Percentiles rank a stretch among this genome's conserved stretches.
Conservation (phyloP, 768 basidiomycete species). For the Pluteus cervinus region DNA sequence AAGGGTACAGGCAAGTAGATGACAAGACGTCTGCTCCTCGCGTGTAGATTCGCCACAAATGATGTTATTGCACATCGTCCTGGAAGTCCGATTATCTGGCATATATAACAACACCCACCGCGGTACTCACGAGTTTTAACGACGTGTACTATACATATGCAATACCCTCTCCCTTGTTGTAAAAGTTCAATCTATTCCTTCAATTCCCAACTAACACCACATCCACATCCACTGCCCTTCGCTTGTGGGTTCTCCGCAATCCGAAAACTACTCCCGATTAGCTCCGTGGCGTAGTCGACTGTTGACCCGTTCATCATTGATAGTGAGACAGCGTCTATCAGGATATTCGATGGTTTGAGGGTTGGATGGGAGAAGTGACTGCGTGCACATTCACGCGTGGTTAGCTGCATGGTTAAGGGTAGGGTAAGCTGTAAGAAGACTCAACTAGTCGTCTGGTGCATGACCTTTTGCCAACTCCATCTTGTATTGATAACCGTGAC, state of each 20-base stretch:
- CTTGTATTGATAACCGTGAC: slow-evolving; percentile 97
- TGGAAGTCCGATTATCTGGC: too few species aligned
- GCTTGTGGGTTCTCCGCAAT: slow-evolving; percentile 85
- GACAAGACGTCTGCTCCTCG: too few species aligned
- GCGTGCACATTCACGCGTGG: slow-evolving; percentile 7
- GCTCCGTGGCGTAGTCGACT: slow-evolving; percentile 87
- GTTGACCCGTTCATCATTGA: slow-evolving; percentile 82
- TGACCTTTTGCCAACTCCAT: slow-evolving; percentile 67
- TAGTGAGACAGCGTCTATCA: slow-evolving; percentile 85
- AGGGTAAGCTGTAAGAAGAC: slow-evolving; percentile 20
- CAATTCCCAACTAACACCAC: slow-evolving; percentile 93
- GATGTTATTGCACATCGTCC: too few species aligned
- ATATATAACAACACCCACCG: too few species aligned
- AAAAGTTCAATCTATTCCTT: slow-evolving; percentile 32
- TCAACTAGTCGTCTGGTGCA: slow-evolving; percentile 80
- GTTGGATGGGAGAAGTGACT: slow-evolving; percentile 72
- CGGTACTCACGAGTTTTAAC: too few species aligned
- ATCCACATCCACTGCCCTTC: slow-evolving; percentile 87
- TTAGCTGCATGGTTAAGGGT: not conserved
- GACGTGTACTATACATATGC: too few species aligned
- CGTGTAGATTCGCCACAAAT: too few species aligned
- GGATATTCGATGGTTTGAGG: slow-evolving; percentile 65
- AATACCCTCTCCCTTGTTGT: too few species aligned
- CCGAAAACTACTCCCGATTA: slow-evolving; percentile 90
- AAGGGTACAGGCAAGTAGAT: too few species aligned